Evolutionary conservation across 2,329 filamentous ascomycete species (phyloP).

Genomic region (Aureobasidium sp.): DNA sequence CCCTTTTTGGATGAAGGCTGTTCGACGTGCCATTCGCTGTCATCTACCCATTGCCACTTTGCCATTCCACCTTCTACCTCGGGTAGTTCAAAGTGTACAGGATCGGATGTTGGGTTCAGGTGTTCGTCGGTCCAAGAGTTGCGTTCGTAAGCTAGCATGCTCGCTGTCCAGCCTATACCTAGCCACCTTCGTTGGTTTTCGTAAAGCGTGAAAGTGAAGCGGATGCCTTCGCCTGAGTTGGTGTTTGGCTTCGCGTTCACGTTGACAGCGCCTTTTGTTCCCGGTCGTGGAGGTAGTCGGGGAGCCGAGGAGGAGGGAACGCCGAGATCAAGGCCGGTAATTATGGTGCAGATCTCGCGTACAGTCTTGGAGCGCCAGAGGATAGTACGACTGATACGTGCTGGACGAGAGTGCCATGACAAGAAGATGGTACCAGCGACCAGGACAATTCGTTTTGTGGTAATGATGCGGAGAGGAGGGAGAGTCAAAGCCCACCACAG

Average conservation of each 20-base stretch:
- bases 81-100: conserved; percentile 61
- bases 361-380: conserved; percentile 80
- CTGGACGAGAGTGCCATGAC: conserved; percentile 86
- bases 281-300: conserved; percentile 33
- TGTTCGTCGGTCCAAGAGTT: conserved; percentile 94
- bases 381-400: conserved; percentile 73
- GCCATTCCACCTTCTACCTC: conserved; percentile 56
- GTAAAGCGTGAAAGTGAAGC: conserved; percentile 93
- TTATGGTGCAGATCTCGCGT: conserved; percentile 56
- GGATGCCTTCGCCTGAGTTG: conserved; percentile 58
- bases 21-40: conserved; percentile 79
- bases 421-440: conserved; percentile 76
- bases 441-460: conserved; percentile 74
- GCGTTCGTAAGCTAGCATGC: conserved; percentile 81
- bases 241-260: conserved; percentile 37
- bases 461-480: conserved; percentile 75
- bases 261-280: conserved; percentile 29
- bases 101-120: conserved; percentile 67
- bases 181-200: conserved; percentile 96
- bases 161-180: conserved; percentile 88
- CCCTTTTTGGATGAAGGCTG: conserved; percentile 35
- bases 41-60: conserved; percentile 74
- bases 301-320: conserved; percentile 31
- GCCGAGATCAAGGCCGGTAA: conserved; percentile 74
- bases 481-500: conserved; percentile 78